Percentiles rank a stretch among this genome's conserved stretches.
These are phyloP conservation scores for Pulveroboletus sp. DNA, from an alignment of 768 basidiomycete genomes.

Conservation along the genomic window DNA sequence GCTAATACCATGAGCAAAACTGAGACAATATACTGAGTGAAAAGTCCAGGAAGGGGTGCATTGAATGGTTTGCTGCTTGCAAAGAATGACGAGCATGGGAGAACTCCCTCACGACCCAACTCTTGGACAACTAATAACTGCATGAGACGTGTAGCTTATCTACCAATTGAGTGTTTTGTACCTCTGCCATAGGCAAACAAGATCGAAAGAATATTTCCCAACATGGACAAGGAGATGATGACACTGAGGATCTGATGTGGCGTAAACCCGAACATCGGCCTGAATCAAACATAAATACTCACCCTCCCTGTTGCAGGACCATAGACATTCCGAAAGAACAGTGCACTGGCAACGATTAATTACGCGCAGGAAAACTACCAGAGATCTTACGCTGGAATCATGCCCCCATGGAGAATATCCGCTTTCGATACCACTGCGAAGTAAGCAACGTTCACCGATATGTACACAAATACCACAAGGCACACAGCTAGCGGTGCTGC, in stretches of 20 bases:
- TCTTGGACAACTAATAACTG: conserved; percentile 59
- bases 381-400: conserved; percentile 59
- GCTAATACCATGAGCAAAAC: conserved; percentile 50
- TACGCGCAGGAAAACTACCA: background rate
- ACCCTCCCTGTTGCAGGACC: conserved; percentile 62
- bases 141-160: conserved; percentile 4
- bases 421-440: conserved; percentile 69
- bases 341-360: conserved; percentile 39
- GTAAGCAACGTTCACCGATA: conserved; percentile 70
- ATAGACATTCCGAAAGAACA: conserved; percentile 75
- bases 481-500: conserved; percentile 68
- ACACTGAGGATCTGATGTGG: conserved; percentile 50
- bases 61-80: conserved; percentile 70
- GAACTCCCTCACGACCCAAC: conserved; percentile 66
- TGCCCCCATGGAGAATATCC: conserved; percentile 60
- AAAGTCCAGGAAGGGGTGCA: conserved; percentile 62
- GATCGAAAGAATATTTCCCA: conserved; percentile 62
- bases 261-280: background rate
- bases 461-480: conserved; percentile 56
- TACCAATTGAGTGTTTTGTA: conserved; percentile 23
- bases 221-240: conserved; percentile 60
- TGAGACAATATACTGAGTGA: conserved; percentile 60
- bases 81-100: conserved; percentile 66
- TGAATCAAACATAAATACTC: conserved; percentile 1
- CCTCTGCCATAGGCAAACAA: conserved; percentile 69